Percentiles rank a stretch among this genome's conserved stretches.
Evolutionary conservation across 164 flowering plant genomes (phyloP).

Genomic region (Vitis vinifera): ASM3070453v1 NC_081822.1:404501-405000

Average conservation of each 20-base stretch:
- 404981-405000: too few species aligned
- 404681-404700: slow-evolving; percentile 49
- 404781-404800: background rate
- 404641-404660: slow-evolving; percentile 72
- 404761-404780: background rate
- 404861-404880: slow-evolving; percentile 82
- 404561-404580: slow-evolving; percentile 57
- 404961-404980: too few species aligned
- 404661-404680: slow-evolving; percentile 40
- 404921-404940: too few species aligned
- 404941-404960: too few species aligned
- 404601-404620: slow-evolving; percentile 86
- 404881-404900: background rate
- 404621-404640: slow-evolving; percentile 75
- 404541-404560: slow-evolving; percentile 67
- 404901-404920: too few species aligned
- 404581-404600: slow-evolving; percentile 96
- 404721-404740: background rate
- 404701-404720: slow-evolving; percentile 43
- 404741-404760: background rate
- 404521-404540: slow-evolving; percentile 41
- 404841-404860: slow-evolving; percentile 86
- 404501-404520: background rate
- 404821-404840: slow-evolving; percentile 80
- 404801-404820: slow-evolving; percentile 47